Base-by-base conservation (phyloP, 768 basidiomycete species). In the Amanita pallidorosea region DNA sequence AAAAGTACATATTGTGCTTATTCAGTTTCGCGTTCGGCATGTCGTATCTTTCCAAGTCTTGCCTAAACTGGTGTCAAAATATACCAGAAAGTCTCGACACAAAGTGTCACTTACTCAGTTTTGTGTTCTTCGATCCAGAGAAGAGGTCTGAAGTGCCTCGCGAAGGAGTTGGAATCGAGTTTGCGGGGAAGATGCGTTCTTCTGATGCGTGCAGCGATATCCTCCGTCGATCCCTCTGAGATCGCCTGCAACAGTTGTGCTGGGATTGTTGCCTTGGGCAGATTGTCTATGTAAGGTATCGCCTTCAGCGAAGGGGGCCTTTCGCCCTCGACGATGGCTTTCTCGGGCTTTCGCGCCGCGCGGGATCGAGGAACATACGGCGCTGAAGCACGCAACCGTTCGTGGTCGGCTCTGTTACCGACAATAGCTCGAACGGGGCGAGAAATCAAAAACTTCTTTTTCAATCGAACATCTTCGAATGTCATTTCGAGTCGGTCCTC, bases 71-170 rank as follows among this genome's bases (percentile, higher is more conserved):
- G 44, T 13, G 6, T 43, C 18, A 38, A 40, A 40, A 18, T 40
- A n/a, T 15, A 9, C 38, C 20, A 4, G 5, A 11, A 31, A 31
- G 29, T 31, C 29, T 31, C 11, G 11, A 31, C 29, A 9, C 27
- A 31, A 2, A 31, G 11, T 12, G 7, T 18, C 11, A 55, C 67
- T 42, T 56, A 70, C 75, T 70, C 68, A 58, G 70, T 69, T 33
- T 67, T 67, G 46, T 55, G 64, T 51, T 75, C 81, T 56, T 83
- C 81, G 1, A 72, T 66, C 78, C 80, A 81, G 0, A 83, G 56
- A 4, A 84, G 59, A 15, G 66, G 56, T 57, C 76, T 75, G 64
- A 79, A 81, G 43, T 68, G 65, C 0, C 69, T 62, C 0, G 65
- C 63, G 54, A 82, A 79, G 0, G 71, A 69, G 1, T 59, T 60